phyloP scores from a whole-genome alignment of 768 basidiomycete genomes.

The Leccinum boreale region DNA sequence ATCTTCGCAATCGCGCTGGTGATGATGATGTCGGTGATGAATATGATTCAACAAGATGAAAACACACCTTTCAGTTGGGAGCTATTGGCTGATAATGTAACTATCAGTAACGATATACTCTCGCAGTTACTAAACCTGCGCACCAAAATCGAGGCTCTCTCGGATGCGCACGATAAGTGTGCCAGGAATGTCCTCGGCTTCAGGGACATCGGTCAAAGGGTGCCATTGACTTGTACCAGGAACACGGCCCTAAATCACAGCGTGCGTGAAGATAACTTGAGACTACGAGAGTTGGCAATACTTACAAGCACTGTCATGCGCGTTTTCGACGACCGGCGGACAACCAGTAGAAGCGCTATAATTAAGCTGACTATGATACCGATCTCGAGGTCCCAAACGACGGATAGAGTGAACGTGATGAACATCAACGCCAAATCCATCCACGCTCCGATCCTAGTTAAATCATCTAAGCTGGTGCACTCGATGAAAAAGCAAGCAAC shows the following conservation, averaged over 20 bases:
- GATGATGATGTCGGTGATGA: not conserved
- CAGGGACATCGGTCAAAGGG: slow-evolving; percentile 83
- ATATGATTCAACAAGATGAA: not conserved
- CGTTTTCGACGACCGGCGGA: slow-evolving; percentile 83
- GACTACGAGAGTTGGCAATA: not conserved
- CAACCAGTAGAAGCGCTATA: slow-evolving; percentile 84
- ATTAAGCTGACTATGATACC: slow-evolving; percentile 89
- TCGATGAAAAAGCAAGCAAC: slow-evolving; percentile 16
- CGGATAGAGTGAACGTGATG: slow-evolving; percentile 83
- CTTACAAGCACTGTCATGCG: slow-evolving; percentile 85
- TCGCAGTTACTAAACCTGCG: slow-evolving; percentile 15
- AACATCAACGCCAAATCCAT: slow-evolving; percentile 83
- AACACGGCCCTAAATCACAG: slow-evolving; percentile 64
- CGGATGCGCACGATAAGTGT: slow-evolving; percentile 85
- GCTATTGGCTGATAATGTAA: slow-evolving; percentile 68
- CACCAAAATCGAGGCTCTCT: slow-evolving; percentile 90
- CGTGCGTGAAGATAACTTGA: not conserved
- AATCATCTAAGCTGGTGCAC: not conserved
- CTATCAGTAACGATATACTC: not conserved
- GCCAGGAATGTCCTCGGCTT: slow-evolving; percentile 78
- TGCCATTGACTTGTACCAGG: slow-evolving; percentile 90
- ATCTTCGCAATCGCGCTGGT: slow-evolving; percentile 70
- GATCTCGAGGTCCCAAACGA: slow-evolving; percentile 89
- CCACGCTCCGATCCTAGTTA: slow-evolving; percentile 78
- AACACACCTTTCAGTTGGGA: slow-evolving; percentile 79